Conservation (phyloP, 148 eudicot genomes). For the Camellia japonica region DNA sequence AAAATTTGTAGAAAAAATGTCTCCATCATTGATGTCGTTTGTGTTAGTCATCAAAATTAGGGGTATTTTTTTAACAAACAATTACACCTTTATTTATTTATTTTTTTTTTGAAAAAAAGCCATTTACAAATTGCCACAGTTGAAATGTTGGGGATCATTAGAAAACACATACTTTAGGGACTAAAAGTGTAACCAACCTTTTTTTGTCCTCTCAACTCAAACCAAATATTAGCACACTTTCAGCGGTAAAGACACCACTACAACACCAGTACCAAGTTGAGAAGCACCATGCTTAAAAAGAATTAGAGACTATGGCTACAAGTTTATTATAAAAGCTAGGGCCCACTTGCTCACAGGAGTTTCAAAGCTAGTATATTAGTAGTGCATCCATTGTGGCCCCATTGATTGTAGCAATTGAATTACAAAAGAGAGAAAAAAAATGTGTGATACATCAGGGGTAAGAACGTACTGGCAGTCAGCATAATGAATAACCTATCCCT, state of each 20-base stretch:
- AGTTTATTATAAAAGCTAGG: not conserved
- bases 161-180: too few species aligned
- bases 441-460: not conserved
- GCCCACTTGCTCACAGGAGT: not conserved
- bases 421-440: not conserved
- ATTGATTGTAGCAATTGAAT: too few species aligned
- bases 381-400: not conserved
- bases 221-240: not conserved
- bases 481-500: not conserved
- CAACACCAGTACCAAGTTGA: not conserved
- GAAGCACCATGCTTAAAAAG: not conserved
- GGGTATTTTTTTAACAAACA: too few species aligned
- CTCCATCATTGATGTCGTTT: too few species aligned
- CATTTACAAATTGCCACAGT: too few species aligned
- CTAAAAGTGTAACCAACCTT: too few species aligned
- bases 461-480: not conserved
- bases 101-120: too few species aligned
- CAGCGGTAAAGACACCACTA: not conserved
- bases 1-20: too few species aligned
- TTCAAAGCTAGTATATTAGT: constrained; percentile 1
- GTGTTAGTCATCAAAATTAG: too few species aligned
- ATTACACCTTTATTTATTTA: too few species aligned
- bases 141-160: too few species aligned
- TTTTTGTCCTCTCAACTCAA: not conserved
- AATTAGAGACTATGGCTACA: too few species aligned